Conservation (phyloP, 257 asterid genomes). For the Solanum pinnatisectum region DNA sequence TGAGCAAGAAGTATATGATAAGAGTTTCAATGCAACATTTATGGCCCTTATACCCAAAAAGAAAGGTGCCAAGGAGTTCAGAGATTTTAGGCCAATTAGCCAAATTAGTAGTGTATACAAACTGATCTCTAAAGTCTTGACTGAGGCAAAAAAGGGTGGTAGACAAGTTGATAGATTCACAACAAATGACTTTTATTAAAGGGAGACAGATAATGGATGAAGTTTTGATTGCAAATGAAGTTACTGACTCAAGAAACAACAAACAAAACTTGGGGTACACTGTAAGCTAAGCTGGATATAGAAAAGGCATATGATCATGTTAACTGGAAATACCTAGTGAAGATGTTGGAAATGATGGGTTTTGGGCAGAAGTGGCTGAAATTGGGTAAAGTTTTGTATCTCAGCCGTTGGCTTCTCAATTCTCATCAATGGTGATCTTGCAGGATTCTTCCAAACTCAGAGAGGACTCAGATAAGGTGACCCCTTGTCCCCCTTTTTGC, state of each 20-base stretch:
- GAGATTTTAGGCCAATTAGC: neutral
- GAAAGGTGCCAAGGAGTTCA: neutral
- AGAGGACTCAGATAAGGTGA: neutral
- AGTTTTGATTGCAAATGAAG: neutral
- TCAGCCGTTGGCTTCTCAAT: neutral
- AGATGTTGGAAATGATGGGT: neutral
- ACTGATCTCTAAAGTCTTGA: neutral
- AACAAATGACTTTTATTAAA: neutral
- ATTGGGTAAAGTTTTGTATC: neutral
- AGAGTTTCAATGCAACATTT: neutral
- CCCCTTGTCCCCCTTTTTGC: neutral
- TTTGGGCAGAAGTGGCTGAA: neutral
- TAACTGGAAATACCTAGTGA: neutral
- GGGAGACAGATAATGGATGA: neutral
- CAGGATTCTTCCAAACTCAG: neutral
- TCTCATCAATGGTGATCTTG: neutral
- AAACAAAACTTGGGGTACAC: neutral
- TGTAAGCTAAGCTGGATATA: neutral
- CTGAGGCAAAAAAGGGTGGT: neutral
- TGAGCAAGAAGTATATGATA: neutral
- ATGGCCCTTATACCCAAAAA: neutral
- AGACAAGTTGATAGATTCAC: neutral
- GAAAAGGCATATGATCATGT: neutral
- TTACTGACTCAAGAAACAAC: neutral
- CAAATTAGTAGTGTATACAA: neutral